phyloP scores from a whole-genome alignment of 768 basidiomycete species.

The Calocera viscosa region DNA sequence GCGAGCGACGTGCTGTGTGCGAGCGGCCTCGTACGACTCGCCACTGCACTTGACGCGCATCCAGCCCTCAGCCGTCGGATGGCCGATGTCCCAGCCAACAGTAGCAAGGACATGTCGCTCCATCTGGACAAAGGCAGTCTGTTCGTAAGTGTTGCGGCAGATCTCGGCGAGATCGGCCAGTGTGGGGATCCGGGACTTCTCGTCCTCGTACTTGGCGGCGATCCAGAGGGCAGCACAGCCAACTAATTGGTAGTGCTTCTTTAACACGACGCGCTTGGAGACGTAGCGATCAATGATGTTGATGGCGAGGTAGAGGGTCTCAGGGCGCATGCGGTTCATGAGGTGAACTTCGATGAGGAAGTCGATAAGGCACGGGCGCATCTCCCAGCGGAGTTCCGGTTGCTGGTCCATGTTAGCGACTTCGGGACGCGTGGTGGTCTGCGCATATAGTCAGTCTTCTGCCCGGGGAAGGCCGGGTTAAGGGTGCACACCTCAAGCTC shows the following conservation, averaged over 20 bases:
- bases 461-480: not conserved
- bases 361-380: constrained; percentile 97
- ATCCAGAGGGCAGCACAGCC: constrained; percentile 99
- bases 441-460: constrained; percentile 17
- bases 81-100: constrained; percentile 91
- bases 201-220: constrained; percentile 97
- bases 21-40: constrained; percentile 69
- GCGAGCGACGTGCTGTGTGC: constrained; percentile 88
- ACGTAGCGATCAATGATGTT: constrained; percentile 99
- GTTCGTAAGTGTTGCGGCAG: constrained; percentile 93
- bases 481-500: constrained; percentile 80
- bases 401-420: constrained; percentile 97
- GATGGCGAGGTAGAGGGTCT: constrained; percentile 94
- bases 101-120: constrained; percentile 93
- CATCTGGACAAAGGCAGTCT: constrained; percentile 97
- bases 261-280: constrained; percentile 94
- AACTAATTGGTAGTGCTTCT: constrained; percentile 98
- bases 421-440: constrained; percentile 83
- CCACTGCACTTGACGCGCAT: constrained; percentile 47
- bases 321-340: constrained; percentile 91
- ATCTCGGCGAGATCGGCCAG: constrained; percentile 89
- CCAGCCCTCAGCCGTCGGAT: constrained; percentile 98
- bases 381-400: constrained; percentile 97
- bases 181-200: constrained; percentile 94
- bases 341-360: constrained; percentile 98